Evolutionary conservation across 2,329 filamentous ascomycete genomes (phyloP), one percentile per base, ranked within the genome.

Genomic region (Trichoderma sp.): DNA sequence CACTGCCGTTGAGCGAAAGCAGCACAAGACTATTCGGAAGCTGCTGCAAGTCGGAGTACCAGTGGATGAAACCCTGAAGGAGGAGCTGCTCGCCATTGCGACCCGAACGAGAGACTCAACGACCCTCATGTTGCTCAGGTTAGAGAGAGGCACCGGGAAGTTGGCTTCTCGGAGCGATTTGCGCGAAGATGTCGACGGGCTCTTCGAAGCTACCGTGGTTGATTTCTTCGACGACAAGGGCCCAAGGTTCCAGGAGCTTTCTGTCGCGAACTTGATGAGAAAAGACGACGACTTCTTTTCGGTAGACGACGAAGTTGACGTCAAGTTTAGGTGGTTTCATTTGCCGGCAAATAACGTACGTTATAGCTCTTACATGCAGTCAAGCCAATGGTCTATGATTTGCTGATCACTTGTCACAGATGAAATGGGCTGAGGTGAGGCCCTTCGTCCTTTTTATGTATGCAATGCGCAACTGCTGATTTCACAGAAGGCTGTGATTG

Each of bases 361-460:
- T 47, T 2, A 19, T n/a, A 14, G 3, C 5, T 5, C 5, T 26
- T 10, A 30, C 3, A 24, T 24, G 21, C 21, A 24, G 21, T 30
- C 0, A 54, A 19, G 21, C n/a, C 9, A 2, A 15, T 39, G 0
- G 3, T 4, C 28, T 44, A 41, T 12, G 6, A 2, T 14, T 4
- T 30, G 14, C 55, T 47, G 7, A 47, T 6, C 5, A 3, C 21
- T 19, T 4, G 6, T 1, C 3, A 24, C 3, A 58, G 55, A 58
- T 58, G 55, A 58, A 58, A 17, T 58, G 56, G 56, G 56, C 2
- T 2, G 56, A 58, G 56, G 55, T 47, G 3, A 7, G 24, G 21
- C 0, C 12, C 7, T 2, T n/a, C 7, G 15, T 41, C 17, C 26
- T 24, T 24, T 24, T 3, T 24, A 24, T 24, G 21, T 24, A 24